Evolutionary conservation across 306 rosid genomes (phyloP), one percentile per base, ranked within the genome.

Genomic region (Phaseolus lunatus): DNA sequence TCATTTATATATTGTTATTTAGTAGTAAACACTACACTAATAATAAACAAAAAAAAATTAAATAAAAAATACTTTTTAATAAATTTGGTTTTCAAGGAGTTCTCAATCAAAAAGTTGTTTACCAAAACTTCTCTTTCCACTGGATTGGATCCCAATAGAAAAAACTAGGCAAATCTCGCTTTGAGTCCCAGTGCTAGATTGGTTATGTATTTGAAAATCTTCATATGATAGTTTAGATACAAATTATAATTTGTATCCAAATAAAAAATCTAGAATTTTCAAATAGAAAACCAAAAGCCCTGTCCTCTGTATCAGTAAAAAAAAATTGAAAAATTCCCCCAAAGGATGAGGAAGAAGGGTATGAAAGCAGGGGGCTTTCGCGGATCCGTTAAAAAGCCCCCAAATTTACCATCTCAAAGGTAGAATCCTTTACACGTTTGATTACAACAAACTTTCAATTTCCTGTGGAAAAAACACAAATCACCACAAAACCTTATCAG

Each of bases 381-480:
- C 66, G 54, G 80, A 31, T 81, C 81, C 84, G 43, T 77, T 58
- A 72, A 72, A 67, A 67, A 70, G 78, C 84, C 84, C 82, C 24
- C 58, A 27, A 81, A 76, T 81, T 81, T 81, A 82, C 84, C 89
- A 83, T 79, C 89, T 73, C 83, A 87, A 87, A 89, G 71, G 88
- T 77, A 84, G 88, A 81, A 89, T 49, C 89, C 89, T 80, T 84
- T 77, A 67, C 86, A 83, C 80, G 87, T 86, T 85, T 86, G 79
- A 83, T 65, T 80, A 88, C 92, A 86, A 88, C 89, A 88, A 81
- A 89, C 85, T 89, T 85, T 84, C 86, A 72, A 22, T 80, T 78
- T 84, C 91, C 90, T 86, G 89, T 77, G 5, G 81, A 81, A 78
- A n/a, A 81, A 72, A 81, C 27, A 73, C 58, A 82, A 78, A 84